Evolutionary conservation across 345 rosid species (phyloP).

Genomic region (Eucalyptus curtisii): DNA sequence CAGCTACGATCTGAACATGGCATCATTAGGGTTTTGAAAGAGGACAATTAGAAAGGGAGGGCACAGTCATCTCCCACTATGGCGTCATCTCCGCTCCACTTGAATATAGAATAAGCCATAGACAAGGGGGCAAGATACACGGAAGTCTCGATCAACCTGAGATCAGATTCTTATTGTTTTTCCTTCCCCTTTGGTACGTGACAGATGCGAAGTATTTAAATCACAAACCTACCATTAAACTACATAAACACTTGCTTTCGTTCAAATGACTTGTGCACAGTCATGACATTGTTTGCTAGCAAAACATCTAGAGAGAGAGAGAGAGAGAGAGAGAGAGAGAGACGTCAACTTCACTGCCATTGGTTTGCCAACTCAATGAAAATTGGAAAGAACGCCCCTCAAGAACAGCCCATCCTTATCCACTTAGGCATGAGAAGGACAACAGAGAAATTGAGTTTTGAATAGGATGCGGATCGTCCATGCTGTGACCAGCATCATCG

Average conservation of each 20-base stretch:
- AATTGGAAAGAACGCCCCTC: background rate
- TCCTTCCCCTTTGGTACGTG: background rate
- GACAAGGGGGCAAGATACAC: background rate
- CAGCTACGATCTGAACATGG: background rate
- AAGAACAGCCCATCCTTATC: background rate
- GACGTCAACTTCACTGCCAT: background rate
- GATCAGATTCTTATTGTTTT: background rate
- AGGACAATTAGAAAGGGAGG: background rate
- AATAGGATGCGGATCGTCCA: background rate
- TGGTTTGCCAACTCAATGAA: background rate
- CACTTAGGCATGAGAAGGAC: background rate
- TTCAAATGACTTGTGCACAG: background rate
- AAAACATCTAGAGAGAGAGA: background rate
- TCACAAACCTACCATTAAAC: background rate
- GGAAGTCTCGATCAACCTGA: background rate
- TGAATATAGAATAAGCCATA: background rate
- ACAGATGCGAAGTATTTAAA: background rate
- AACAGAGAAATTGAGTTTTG: background rate
- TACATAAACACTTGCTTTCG: background rate
- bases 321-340: background rate
- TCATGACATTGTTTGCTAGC: background rate
- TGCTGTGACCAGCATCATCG: background rate
- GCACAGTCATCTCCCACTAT: background rate
- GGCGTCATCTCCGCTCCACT: background rate
- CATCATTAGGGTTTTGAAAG: background rate